Base-by-base conservation (phyloP, 495 filamentous ascomycete genomes). In the Tuber umbilicatum region DNA sequence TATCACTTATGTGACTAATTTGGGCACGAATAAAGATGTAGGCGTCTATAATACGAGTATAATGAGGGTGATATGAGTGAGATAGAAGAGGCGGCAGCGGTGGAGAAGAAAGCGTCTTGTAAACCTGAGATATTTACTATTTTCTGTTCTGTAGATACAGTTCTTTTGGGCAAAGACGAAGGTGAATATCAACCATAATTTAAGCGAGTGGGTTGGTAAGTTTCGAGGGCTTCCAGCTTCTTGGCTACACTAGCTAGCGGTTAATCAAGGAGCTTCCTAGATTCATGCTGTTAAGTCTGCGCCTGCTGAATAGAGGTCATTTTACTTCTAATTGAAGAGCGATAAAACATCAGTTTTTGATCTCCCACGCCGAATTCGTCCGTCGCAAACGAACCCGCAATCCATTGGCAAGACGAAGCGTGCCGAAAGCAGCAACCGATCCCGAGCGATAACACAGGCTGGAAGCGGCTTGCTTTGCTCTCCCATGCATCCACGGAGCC, bases 41-140 rank as follows among this genome's bases (percentile, higher is more conserved):
- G 90, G 90, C 78, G 81, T 90, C 37, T 91, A 90, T 76, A 85
- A 71, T n/a, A n/a, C n/a, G n/a, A n/a, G n/a, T n/a, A n/a, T n/a
- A n/a, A n/a, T n/a, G 81, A 83, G 31, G 81, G 78, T 0, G 77
- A 73, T 40, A 72, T 80, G 31, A 81, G 82, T 38, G 76, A 74
- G 23, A 6, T 76, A 47, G 14, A 79, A 68, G 27, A 76, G 72
- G 73, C 38, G 12, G 31, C 31, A 38, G 39, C 10, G 47, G 7
- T 42, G 5, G 31, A 21, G 31, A 39, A 14, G 6, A 67, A 40
- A 14, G 64, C 35, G 17, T 76, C 70, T 9, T 73, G 70, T 31
- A 70, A 76, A 45, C 38, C 70, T 70, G 73, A 2, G 42, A 37
- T 19, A 41, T 39, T 19, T 41, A 6, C 37, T 27, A 39, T 19